Conservation (phyloP, 192 early-diverging fungal genomes). For the Backusella mclennaniae region DNA sequence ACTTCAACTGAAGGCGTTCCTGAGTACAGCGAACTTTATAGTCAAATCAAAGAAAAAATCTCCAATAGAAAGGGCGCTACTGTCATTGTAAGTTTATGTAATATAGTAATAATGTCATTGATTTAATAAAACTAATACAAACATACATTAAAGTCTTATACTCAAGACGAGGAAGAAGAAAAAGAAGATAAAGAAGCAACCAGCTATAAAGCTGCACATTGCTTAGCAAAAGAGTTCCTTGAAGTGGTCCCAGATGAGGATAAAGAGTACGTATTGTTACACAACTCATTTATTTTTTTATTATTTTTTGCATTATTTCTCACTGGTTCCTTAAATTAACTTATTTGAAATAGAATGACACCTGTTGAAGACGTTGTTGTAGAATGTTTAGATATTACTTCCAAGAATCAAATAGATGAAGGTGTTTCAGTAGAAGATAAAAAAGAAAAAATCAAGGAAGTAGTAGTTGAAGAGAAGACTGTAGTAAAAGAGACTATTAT, state of each 20-base stretch:
- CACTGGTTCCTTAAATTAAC: background rate
- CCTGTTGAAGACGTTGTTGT: background rate
- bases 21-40: constrained; percentile 3
- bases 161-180: background rate
- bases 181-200: background rate
- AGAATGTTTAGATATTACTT: background rate
- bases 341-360: background rate
- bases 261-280: background rate
- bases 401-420: constrained; percentile 7
- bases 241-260: constrained; percentile 6
- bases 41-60: constrained; percentile 7
- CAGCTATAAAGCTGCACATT: background rate
- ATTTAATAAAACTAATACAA: background rate
- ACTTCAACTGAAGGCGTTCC: background rate
- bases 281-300: constrained; percentile 6
- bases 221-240: background rate
- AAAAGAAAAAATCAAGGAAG: background rate
- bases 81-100: constrained; percentile 7
- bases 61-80: background rate
- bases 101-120: background rate
- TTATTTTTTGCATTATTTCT: constrained; percentile 3
- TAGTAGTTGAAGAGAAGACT: background rate
- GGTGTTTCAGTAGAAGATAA: background rate
- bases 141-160: background rate
- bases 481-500: background rate